Percentiles rank a stretch among this genome's conserved stretches.
Evolutionary conservation across 2,329 filamentous ascomycete genomes (phyloP).

Genomic region (Penicillium sp.): DNA sequence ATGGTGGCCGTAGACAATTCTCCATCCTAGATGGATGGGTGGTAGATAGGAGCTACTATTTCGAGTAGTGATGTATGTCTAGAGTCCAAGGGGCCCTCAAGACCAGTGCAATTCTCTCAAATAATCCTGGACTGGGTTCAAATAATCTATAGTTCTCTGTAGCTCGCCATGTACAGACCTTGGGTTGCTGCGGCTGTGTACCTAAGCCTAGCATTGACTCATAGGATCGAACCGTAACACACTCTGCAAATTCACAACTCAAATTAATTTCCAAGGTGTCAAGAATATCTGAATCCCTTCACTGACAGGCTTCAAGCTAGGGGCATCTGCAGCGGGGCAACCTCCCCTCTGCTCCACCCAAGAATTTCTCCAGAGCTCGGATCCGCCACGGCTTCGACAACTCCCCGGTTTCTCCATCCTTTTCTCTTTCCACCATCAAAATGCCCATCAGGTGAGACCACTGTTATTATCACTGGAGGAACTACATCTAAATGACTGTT

Average conservation of each 20-base stretch:
- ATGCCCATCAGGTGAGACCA: conserved; percentile 37
- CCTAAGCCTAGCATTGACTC: background rate
- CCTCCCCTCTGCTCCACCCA: conserved; percentile 22
- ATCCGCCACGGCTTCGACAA: conserved; percentile 15
- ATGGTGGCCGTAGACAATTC: background rate
- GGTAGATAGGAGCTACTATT: background rate
- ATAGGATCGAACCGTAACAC: background rate
- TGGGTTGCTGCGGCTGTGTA: background rate
- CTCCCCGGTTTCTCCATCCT: conserved; percentile 17
- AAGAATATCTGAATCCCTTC: background rate
- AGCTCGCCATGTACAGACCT: background rate
- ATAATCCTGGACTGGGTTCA: background rate
- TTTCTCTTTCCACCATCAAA: conserved; percentile 14
- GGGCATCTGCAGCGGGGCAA: conserved; percentile 24
- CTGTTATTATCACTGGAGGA: background rate
- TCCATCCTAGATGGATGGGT: background rate
- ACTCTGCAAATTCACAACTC: background rate
- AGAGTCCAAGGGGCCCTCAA: background rate
- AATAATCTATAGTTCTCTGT: background rate
- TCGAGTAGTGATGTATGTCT: background rate
- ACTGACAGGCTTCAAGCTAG: conserved; percentile 12
- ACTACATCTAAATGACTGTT: conserved; percentile 16
- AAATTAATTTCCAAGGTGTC: background rate
- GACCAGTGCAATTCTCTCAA: background rate
- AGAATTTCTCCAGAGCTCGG: conserved; percentile 27